Conservation (phyloP, 2,329 filamentous ascomycete genomes). For the Cytospora schulzeri region DNA sequence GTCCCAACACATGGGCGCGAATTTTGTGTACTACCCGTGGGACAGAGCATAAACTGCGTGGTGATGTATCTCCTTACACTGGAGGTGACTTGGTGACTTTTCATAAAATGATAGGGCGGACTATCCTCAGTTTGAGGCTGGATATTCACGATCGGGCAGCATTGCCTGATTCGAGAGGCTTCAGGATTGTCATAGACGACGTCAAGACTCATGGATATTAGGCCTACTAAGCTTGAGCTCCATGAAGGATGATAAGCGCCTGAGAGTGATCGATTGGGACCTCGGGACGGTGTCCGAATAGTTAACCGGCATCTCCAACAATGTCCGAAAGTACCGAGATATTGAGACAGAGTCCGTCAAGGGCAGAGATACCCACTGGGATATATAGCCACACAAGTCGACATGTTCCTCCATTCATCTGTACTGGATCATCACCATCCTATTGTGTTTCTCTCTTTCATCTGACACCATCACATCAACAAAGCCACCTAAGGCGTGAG, state of each 20-base stretch:
- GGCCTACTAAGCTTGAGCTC: neutral
- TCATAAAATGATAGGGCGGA: too few species aligned
- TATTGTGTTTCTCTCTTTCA: neutral
- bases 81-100: too few species aligned
- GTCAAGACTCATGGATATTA: too few species aligned
- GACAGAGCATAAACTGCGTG: too few species aligned
- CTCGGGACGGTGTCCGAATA: conserved; percentile 19
- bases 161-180: too few species aligned
- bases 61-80: too few species aligned
- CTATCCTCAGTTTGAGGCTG: too few species aligned
- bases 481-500: neutral
- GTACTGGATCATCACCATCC: neutral
- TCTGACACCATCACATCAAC: neutral
- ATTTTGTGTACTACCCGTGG: too few species aligned
- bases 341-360: neutral
- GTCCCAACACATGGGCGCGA: too few species aligned
- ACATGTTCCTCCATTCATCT: neutral
- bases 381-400: conserved; percentile 13
- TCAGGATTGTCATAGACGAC: too few species aligned
- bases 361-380: neutral
- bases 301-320: conserved; percentile 24
- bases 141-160: too few species aligned
- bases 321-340: conserved; percentile 23
- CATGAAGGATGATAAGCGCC: neutral
- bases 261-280: conserved; percentile 5